Evolutionary conservation across 1,139 yeast species (phyloP), one percentile per base, ranked within the genome.

Genomic region (Candida labiduridarum): DNA sequence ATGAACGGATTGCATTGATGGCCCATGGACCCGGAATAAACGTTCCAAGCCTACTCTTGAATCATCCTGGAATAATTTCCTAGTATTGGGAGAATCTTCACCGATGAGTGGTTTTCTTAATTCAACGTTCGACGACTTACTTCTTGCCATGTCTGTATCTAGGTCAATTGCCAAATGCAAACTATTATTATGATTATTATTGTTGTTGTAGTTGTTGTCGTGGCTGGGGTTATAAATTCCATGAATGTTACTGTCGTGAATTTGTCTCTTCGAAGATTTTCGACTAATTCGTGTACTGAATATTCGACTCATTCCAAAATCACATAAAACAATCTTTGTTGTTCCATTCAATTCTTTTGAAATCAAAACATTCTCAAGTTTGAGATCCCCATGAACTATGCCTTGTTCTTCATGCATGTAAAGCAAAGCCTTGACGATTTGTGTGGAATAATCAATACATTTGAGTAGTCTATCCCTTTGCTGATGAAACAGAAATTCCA

Each of bases 361-460:
- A 33, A 89, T 69, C 48, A 92, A 69, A 52, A 95, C 88, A 62
- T 92, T 92, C 61, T 92, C 98, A 47, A 91, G 74, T 66, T 92
- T 92, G 41, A 92, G 71, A 67, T 92, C 98, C 2, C 97, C 96
- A 63, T 92, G 98, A 8, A 87, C 92, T 33, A 89, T 78, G 4
- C 85, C 86, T 52, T 76, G 72, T 11, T 78, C 78, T 33, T 67
- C 66, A 65, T 92, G 97, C 82, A 92, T 77, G 63, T 88, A 89
- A 41, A 68, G 59, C 39, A 92, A 65, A 0, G 90, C 96, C 15
- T 74, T 68, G 2, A 82, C 78, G 2, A 89, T 74, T 58, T 88
- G 91, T 34, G 65, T 59, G 1, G 55, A 43, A 49, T 59, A 56
- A 29, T 57, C 53, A 15, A 58, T 53, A 1, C 68, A 63, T 34